phyloP scores from a whole-genome alignment of 176 grass and related monocot genomes.

The Carex scoparia region DNA sequence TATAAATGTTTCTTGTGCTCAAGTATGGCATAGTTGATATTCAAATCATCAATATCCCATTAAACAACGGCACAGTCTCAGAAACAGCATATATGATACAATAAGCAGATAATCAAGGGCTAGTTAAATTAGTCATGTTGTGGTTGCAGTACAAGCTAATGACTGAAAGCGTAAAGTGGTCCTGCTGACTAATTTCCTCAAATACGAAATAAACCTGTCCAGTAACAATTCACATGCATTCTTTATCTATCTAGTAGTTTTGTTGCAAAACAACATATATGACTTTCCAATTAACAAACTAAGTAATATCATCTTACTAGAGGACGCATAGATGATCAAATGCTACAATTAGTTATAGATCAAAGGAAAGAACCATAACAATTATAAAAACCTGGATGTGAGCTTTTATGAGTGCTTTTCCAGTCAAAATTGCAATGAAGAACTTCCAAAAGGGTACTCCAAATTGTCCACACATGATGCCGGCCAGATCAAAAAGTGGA shows the following conservation, averaged over 20 bases:
- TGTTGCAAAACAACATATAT: not conserved
- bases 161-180: not conserved
- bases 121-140: not conserved
- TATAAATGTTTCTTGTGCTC: not conserved
- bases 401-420: slow-evolving; percentile 93
- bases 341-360: not conserved
- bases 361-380: slow-evolving; percentile 1
- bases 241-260: not conserved
- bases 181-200: not conserved
- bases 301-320: not conserved
- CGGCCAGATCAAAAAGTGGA: slow-evolving; percentile 91
- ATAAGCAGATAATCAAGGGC: not conserved
- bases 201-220: not conserved
- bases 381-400: slow-evolving; percentile 90
- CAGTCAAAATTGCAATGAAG: slow-evolving; percentile 82
- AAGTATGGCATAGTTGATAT: not conserved
- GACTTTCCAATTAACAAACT: not conserved
- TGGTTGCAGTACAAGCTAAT: not conserved
- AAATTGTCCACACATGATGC: slow-evolving; percentile 99
- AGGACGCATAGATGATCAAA: not conserved
- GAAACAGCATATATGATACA: not conserved
- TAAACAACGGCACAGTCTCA: not conserved
- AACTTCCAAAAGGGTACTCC: slow-evolving; percentile 93
- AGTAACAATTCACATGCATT: not conserved
- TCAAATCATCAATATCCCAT: not conserved